Percentiles rank a stretch among this genome's conserved stretches.
phyloP scores from a whole-genome alignment of 495 filamentous ascomycete genomes.

The Penicillium bialowiezense region DNA sequence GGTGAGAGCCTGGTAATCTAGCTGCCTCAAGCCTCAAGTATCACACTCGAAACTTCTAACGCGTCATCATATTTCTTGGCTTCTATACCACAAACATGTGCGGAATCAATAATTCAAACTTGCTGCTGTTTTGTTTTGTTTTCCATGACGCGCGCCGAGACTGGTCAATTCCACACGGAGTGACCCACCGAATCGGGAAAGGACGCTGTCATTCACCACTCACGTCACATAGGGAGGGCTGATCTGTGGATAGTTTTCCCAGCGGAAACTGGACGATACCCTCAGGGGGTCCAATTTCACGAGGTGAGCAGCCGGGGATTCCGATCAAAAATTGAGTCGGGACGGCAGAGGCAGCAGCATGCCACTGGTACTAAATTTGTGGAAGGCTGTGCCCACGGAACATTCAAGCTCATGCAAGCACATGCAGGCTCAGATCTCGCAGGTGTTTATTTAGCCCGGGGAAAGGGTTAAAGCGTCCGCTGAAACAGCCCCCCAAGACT shows the following conservation, averaged over 20 bases:
- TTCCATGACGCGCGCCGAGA: background rate
- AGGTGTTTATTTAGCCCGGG: background rate
- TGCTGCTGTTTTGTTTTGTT: background rate
- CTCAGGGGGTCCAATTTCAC: background rate
- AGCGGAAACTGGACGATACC: conserved; percentile 2
- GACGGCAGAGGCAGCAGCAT: conserved; percentile 12
- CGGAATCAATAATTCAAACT: background rate
- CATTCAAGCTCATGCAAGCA: conserved; percentile 2
- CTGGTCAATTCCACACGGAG: background rate
- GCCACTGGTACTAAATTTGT: conserved; percentile 8
- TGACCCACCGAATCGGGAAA: background rate
- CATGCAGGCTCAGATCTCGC: conserved; percentile 6
- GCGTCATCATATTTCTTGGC: conserved; percentile 3
- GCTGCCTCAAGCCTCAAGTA: background rate
- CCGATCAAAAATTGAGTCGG: conserved; percentile 1
- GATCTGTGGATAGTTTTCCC: conserved; percentile 13
- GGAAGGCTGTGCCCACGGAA: conserved; percentile 5
- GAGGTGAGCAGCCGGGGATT: conserved; percentile 3
- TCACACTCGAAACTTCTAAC: background rate
- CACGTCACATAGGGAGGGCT: background rate
- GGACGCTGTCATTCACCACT: background rate
- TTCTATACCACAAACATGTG: background rate
- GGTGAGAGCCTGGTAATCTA: no score
- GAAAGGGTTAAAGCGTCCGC: background rate
- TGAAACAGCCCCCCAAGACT: background rate